phyloP scores from a whole-genome alignment of 2,329 filamentous ascomycete species.

The Aspergillus sp. region DNA sequence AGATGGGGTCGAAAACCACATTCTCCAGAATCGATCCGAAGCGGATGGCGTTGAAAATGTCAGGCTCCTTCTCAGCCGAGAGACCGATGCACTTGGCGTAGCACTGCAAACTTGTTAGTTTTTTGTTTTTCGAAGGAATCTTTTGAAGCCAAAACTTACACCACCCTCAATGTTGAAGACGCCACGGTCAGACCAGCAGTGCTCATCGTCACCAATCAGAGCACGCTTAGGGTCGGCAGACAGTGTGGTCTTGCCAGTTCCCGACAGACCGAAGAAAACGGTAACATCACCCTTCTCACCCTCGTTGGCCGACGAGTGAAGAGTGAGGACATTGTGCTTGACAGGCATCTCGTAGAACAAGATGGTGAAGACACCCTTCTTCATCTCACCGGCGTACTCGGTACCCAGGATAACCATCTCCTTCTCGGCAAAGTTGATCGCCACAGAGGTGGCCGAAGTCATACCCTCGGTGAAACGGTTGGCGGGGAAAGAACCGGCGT shows the following conservation, averaged over 20 bases:
- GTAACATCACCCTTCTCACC: conserved; percentile 91
- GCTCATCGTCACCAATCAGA: conserved; percentile 96
- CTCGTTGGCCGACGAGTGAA: conserved; percentile 98
- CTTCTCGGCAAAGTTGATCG: conserved; percentile 98
- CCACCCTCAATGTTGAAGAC: conserved; percentile 99
- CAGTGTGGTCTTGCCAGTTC: conserved; percentile 96
- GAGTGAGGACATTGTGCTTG: conserved; percentile 96
- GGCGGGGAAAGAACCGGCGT: conserved; percentile 94
- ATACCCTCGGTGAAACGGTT: conserved; percentile 97
- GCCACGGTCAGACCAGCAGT: conserved; percentile 96
- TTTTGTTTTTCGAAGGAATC: too few relatives aligned
- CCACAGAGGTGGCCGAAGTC: conserved; percentile 95
- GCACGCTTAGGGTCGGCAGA: conserved; percentile 95
- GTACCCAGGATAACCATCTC: conserved; percentile 99
- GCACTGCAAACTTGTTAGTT: too few relatives aligned
- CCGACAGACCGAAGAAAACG: conserved; percentile 97
- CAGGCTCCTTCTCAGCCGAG: conserved; percentile 96
- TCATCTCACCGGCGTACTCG: conserved; percentile 96
- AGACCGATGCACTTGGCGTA: conserved; percentile 98
- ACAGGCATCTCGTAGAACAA: conserved; percentile 99
- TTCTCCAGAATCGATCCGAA: conserved; percentile 98
- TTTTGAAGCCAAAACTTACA: not conserved
- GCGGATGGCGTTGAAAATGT: conserved; percentile 91
- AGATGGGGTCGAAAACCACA: conserved; percentile 89
- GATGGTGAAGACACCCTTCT: conserved; percentile 97